These are phyloP conservation scores for Stenogyne calaminthoides DNA, from an alignment of 305 asterid genomes.

Conservation along the genomic window DNA sequence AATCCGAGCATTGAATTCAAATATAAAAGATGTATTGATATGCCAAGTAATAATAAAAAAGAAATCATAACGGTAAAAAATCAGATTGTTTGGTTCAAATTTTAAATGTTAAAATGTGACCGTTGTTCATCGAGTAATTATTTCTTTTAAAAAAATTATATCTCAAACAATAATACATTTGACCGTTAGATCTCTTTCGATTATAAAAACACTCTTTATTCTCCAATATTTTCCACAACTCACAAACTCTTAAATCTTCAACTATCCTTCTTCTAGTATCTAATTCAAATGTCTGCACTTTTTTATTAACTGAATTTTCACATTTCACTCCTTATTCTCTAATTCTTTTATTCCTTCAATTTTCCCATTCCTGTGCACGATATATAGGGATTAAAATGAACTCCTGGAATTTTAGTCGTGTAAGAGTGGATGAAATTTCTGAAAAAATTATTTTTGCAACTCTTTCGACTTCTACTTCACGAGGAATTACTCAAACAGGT, in stretches of 20 bases:
- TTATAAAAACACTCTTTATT: background rate
- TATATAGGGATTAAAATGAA: background rate
- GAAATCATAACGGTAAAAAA: too few species aligned
- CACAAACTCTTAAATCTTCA: background rate
- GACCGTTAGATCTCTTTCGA: background rate
- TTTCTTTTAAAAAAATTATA: too few species aligned
- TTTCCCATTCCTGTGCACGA: background rate
- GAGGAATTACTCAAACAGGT: background rate
- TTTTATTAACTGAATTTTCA: too few species aligned
- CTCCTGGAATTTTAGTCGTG: background rate
- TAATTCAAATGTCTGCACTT: background rate
- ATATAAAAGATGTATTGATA: too few species aligned
- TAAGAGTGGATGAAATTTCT: background rate
- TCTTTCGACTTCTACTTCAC: background rate
- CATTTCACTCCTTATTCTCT: background rate
- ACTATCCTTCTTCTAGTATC: background rate
- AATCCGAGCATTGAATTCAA: too few species aligned
- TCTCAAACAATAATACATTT: background rate
- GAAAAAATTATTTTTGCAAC: background rate
- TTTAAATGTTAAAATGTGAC: background rate
- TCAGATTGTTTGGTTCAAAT: too few species aligned
- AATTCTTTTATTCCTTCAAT: background rate
- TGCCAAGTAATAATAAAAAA: too few species aligned
- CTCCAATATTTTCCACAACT: too few species aligned
- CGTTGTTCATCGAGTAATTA: background rate